Base-by-base conservation (phyloP, 352 stramenopile genomes). In the Globisporangium cederbergense region DNA sequence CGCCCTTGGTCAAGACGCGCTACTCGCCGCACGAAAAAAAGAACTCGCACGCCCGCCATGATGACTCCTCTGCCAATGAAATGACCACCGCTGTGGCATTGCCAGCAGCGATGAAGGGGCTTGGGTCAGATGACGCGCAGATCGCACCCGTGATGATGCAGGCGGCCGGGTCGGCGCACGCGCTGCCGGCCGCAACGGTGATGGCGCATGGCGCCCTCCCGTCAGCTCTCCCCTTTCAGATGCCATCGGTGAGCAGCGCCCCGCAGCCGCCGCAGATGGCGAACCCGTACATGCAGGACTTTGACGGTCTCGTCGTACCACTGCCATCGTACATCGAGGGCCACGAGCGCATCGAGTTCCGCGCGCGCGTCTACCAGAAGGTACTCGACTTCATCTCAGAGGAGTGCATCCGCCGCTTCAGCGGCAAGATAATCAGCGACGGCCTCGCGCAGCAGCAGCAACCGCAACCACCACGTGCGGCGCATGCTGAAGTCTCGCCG, bases 381-480 rank as follows among this genome's bases (percentile, higher is more conserved):
- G 79, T 95, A 50, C 54, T 93, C 36, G 81, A 91, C 64, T 91
- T 90, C 49, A 91, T 95, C 65, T 88, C 86, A 30, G 80, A 95
- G 51, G 86, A 95, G 59, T 92, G 80, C 62, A 82, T 92, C 54
- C 70, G 73, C 4, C 80, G 79, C 40, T 89, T 74, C 50, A 66
- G 75, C 50, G 69, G 28, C 38, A 66, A 66, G 22, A 43, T 30
- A 36, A 18, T 51, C 16, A 50, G 25, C 25, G 60, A 66, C 1
- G 32, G 25, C 3, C 32, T 50, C 18, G 28, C 45, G 45, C 58
- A 54, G 36, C 18, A 54, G 16, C 47, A 47, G 34, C 46, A 57
- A 20, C 30, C 11, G 46, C 32, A 52, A 42, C 7, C 55, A 60
- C 10, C n/a, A 60, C 36, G n/a, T 40, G 6, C 40, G 52, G 55